Evolutionary conservation across 108 stramenopile species (phyloP).

Genomic region (Skeletonema costatum): DNA sequence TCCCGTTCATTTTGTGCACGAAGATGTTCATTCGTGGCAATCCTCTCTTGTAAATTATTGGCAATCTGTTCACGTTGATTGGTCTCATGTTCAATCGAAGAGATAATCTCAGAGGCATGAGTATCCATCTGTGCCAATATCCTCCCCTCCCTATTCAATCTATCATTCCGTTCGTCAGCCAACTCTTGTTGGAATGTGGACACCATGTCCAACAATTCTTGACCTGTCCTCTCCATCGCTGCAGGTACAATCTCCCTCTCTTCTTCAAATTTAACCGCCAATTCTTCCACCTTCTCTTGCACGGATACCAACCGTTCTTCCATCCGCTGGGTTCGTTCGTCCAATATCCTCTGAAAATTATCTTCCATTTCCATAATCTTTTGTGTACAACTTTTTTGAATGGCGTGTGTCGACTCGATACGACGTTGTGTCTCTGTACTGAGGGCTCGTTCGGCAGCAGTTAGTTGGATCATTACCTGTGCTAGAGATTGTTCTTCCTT

Average conservation of each 20-base stretch:
- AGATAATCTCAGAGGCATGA: conserved; percentile 72
- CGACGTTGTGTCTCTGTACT: conserved; percentile 80
- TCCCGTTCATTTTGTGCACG: conserved; percentile 64
- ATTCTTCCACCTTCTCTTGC: conserved; percentile 58
- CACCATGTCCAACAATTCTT: conserved; percentile 61
- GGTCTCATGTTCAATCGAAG: conserved; percentile 70
- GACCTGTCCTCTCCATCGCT: conserved; percentile 51
- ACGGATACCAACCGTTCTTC: conserved; percentile 54
- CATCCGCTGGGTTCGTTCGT: conserved; percentile 54
- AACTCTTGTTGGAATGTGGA: conserved; percentile 65
- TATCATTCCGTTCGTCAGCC: conserved; percentile 74
- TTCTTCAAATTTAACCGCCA: conserved; percentile 63
- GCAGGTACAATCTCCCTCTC: conserved; percentile 56
- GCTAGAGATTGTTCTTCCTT: conserved; percentile 82
- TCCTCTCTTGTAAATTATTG: conserved; percentile 59
- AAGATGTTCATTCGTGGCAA: conserved; percentile 64
- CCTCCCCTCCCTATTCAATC: conserved; percentile 84
- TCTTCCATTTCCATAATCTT: conserved; percentile 75
- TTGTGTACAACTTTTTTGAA: conserved; percentile 61
- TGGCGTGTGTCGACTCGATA: conserved; percentile 69
- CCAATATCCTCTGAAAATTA: conserved; percentile 51
- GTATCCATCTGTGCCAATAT: conserved; percentile 89
- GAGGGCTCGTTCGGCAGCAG: conserved; percentile 70
- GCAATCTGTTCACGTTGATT: conserved; percentile 72
- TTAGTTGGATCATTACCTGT: conserved; percentile 71